Percentiles rank a stretch among this genome's conserved stretches.
These are phyloP conservation scores for Schizophyllum amplum DNA, from an alignment of 1,284 basidiomycete genomes.

Conservation along the genomic window DNA sequence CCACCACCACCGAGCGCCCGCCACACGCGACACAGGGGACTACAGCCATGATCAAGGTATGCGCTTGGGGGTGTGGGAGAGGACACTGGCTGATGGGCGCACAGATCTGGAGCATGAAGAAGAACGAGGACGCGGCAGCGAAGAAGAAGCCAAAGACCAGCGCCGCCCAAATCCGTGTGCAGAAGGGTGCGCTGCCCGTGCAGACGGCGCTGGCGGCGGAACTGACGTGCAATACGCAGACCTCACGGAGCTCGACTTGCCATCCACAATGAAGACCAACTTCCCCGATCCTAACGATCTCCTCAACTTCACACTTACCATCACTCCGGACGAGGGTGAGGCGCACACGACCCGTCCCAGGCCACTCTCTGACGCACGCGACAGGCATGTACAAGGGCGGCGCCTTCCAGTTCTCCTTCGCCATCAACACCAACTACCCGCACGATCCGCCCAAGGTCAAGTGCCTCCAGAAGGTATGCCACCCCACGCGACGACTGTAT, in stretches of 20 bases:
- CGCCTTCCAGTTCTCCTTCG: slow-evolving; percentile 88
- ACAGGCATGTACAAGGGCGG: slow-evolving; percentile 98
- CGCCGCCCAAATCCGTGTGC: slow-evolving; percentile 95
- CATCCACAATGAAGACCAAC: slow-evolving; percentile 91
- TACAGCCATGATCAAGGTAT: neutral
- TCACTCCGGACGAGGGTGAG: slow-evolving; percentile 94
- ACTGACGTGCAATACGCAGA: slow-evolving; percentile 43
- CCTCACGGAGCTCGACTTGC: slow-evolving; percentile 93
- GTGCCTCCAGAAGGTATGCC: slow-evolving; percentile 83
- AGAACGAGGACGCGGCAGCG: slow-evolving; percentile 87
- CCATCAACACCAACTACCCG: slow-evolving; percentile 96
- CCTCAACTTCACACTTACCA: slow-evolving; percentile 92
- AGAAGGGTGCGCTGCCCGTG: slow-evolving; percentile 73
- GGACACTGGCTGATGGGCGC: neutral
- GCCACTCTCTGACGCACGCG: slow-evolving; percentile 1
- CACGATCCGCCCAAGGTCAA: slow-evolving; percentile 99
- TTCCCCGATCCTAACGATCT: slow-evolving; percentile 91
- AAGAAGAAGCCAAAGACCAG: slow-evolving; percentile 97
- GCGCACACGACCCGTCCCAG: neutral
- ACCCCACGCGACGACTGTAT: neutral
- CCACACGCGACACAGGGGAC: neutral
- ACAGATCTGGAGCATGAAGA: slow-evolving; percentile 97
- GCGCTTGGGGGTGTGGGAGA: slow-evolving; percentile 2
- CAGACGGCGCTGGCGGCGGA: neutral
- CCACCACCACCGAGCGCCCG: neutral